phyloP scores from a whole-genome alignment of 768 basidiomycete genomes.

The Glaciozyma martinii region DNA sequence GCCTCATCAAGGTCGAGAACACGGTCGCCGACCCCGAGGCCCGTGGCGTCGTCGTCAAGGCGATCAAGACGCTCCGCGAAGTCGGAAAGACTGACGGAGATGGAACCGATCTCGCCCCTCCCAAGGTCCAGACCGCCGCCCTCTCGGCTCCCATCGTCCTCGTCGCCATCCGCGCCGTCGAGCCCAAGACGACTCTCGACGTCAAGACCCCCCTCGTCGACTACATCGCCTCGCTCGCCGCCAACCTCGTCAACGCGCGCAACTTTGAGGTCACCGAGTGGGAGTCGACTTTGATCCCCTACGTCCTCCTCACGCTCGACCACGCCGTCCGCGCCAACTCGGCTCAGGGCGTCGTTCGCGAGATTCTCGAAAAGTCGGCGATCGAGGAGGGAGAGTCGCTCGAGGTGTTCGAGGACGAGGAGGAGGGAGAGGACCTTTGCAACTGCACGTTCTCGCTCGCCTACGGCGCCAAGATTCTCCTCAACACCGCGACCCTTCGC shows the following conservation, averaged over 20 bases:
- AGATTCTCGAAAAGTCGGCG: slow-evolving; percentile 54
- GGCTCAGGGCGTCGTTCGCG: slow-evolving; percentile 63
- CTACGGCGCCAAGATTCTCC: slow-evolving; percentile 53
- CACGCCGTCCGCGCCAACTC: slow-evolving; percentile 49
- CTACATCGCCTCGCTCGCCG: slow-evolving; percentile 54
- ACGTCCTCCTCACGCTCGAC: slow-evolving; percentile 34
- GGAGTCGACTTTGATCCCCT: slow-evolving; percentile 34
- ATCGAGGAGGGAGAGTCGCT: slow-evolving; percentile 36
- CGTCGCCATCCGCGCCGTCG: slow-evolving; percentile 63
- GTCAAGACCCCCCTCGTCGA: slow-evolving; percentile 31
- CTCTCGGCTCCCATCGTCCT: slow-evolving; percentile 59
- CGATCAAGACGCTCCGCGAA: slow-evolving; percentile 90
- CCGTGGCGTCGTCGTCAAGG: slow-evolving; percentile 78
- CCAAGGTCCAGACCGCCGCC: slow-evolving; percentile 64
- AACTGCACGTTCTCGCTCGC: slow-evolving; percentile 92
- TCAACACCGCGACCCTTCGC: slow-evolving; percentile 86
- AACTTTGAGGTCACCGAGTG: slow-evolving; percentile 39
- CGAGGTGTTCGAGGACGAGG: slow-evolving; percentile 39
- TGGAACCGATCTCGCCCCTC: slow-evolving; percentile 80
- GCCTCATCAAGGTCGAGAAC: slow-evolving; percentile 77
- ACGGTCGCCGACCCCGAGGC: slow-evolving; percentile 97
- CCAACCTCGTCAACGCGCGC: slow-evolving; percentile 51
- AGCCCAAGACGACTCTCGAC: slow-evolving; percentile 26
- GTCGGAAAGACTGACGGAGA: slow-evolving; percentile 76
- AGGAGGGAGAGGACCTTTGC: slow-evolving; percentile 71